Evolutionary conservation across 495 filamentous ascomycete species (phyloP), one percentile per base, ranked within the genome.

Genomic region (Rhypophila decipiens): DNA sequence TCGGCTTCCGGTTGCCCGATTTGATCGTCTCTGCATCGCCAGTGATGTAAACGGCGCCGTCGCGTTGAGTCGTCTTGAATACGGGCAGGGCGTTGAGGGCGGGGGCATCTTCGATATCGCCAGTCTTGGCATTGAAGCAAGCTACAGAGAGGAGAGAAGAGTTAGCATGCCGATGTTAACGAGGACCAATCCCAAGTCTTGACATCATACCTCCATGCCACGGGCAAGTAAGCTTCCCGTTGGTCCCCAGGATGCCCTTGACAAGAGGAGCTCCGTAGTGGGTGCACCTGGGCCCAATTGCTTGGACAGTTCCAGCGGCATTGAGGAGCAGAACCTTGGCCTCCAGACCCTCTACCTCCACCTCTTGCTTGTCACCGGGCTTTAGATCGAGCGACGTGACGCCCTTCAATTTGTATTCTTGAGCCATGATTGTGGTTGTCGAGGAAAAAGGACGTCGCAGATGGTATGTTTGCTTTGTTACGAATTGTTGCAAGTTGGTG

Each of bases 131-230:
- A 50, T 87, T 88, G 67, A 96, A 98, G 73, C 93, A 98, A 33
- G 93, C 93, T 89, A 52, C 17, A 8, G 33, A 31, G 5, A 51
- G 53, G 24, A 5, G 15, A 22, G 39, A 35, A 31, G 42, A 29
- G 21, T 31, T 35, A 40, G 52, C 42, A 58, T 54, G 38, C 33
- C 55, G 21, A 35, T 19, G 53, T 17, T 3, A 24, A 17, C 13
- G 23, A 34, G 21, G 15, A 43, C 23, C n/a, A n/a, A n/a, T n/a
- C n/a, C n/a, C n/a, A n/a, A n/a, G n/a, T n/a, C n/a, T n/a, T n/a
- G n/a, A n/a, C n/a, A n/a, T n/a, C n/a, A n/a, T n/a, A 90, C 87
- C 87, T 71, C 90, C 90, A 65, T 96, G 90, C 93, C 94, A 97
- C 1, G 90, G 86, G 63, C 93, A 98, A 13, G 87, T 94, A 24